These are phyloP conservation scores for Rhododendron kiyosumense DNA, from an alignment of 148 eudicot genomes.

Conservation along the genomic window DNA sequence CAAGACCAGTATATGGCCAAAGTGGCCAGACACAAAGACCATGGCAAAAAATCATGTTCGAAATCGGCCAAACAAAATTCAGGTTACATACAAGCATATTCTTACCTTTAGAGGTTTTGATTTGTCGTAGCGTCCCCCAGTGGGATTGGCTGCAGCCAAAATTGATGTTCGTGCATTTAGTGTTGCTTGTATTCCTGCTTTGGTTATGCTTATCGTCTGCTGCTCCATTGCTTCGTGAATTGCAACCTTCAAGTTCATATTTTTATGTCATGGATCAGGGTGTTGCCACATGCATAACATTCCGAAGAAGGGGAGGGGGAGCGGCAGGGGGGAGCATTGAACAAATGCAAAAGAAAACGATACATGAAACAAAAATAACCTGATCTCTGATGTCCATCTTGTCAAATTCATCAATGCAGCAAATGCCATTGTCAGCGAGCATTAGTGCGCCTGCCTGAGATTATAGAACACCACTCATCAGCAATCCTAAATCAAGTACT, in stretches of 20 bases:
- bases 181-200: constrained; percentile 99
- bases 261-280: constrained; percentile 7
- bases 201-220: constrained; percentile 97
- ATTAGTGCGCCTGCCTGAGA: constrained; percentile 96
- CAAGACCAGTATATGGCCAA: not conserved
- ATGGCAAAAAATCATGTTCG: not conserved
- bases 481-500: constrained; percentile 6
- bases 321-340: not conserved
- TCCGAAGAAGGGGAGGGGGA: not conserved
- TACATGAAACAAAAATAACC: constrained; percentile 34
- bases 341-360: not conserved
- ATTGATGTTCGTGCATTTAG: constrained; percentile 93
- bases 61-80: not conserved
- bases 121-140: constrained; percentile 97
- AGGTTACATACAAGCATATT: not conserved
- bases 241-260: constrained; percentile 62
- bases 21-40: not conserved
- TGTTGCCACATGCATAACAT: not conserved
- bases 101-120: constrained; percentile 86
- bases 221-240: constrained; percentile 99
- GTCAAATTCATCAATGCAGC: constrained; percentile 99
- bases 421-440: constrained; percentile 97
- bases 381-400: constrained; percentile 98
- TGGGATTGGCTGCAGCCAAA: constrained; percentile 98
- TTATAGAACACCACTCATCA: constrained; percentile 17